Evolutionary conservation across 192 early-diverging fungal species (phyloP).

Genomic region (Backusella circina): DNA sequence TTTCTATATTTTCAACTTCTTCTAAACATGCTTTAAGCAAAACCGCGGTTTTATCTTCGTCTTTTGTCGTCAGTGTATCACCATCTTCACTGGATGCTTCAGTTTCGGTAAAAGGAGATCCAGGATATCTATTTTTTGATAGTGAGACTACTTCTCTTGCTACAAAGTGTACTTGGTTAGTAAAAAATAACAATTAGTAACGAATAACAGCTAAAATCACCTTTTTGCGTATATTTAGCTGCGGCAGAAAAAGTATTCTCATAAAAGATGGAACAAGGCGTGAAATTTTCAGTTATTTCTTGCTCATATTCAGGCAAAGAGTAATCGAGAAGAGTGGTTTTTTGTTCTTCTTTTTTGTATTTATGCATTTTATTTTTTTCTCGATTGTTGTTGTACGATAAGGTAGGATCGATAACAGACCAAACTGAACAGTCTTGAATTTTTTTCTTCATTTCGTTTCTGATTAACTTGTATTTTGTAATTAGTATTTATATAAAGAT

Average conservation of each 20-base stretch:
- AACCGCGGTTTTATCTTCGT: background rate
- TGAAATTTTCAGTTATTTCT: background rate
- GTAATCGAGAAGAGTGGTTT: background rate
- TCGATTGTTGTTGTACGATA: background rate
- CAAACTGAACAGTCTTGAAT: background rate
- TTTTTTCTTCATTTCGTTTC: background rate
- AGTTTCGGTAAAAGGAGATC: background rate
- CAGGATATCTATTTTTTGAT: background rate
- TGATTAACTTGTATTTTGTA: background rate
- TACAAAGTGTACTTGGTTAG: background rate
- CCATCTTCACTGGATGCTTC: background rate
- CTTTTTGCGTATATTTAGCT: background rate
- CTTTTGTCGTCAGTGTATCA: background rate
- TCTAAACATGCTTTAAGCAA: background rate
- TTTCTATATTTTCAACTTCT: background rate
- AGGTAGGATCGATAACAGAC: slow-evolving; percentile 3
- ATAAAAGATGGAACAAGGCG: background rate
- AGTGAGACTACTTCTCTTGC: background rate
- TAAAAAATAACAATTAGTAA: background rate
- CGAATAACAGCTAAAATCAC: background rate
- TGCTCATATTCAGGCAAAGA: background rate
- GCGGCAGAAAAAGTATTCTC: background rate
- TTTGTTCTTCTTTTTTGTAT: too few species aligned
- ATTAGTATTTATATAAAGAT: background rate
- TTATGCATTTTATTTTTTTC: background rate